phyloP scores from a whole-genome alignment of 2,329 filamentous ascomycete genomes.

The Xylariaceae sp. region DNA sequence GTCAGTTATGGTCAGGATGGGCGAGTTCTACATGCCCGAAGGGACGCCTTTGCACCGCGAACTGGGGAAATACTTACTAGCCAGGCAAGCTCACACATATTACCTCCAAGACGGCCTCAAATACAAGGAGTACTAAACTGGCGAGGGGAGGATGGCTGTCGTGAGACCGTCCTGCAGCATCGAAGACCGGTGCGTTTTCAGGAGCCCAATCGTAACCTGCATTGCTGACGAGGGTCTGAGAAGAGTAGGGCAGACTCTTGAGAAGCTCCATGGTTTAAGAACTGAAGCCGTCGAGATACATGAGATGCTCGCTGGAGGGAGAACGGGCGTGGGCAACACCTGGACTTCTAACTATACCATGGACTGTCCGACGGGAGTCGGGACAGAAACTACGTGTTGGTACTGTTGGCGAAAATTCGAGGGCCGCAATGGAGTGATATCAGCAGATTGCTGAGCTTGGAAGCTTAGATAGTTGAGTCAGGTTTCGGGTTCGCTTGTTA shows the following conservation, averaged over 20 bases:
- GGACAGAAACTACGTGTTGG: background rate
- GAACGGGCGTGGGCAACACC: background rate
- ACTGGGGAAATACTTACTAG: conserved; percentile 43
- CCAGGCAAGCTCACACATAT: conserved; percentile 89
- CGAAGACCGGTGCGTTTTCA: conserved; percentile 36
- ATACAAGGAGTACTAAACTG: conserved; percentile 75
- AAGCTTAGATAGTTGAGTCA: background rate
- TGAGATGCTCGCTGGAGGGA: background rate
- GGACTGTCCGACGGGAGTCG: background rate
- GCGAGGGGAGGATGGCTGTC: conserved; percentile 59
- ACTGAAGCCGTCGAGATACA: background rate
- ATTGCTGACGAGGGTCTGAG: conserved; percentile 41
- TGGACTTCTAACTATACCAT: background rate
- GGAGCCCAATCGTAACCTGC: conserved; percentile 23
- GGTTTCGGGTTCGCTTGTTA: background rate
- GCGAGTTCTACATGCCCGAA: background rate
- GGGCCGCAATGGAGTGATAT: background rate
- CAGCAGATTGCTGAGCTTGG: no score
- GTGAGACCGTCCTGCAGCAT: conserved; percentile 34
- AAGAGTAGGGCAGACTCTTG: conserved; percentile 35
- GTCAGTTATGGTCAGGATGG: conserved; percentile 3
- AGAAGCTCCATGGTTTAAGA: conserved; percentile 29
- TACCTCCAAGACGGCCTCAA: conserved; percentile 59
- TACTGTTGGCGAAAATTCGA: background rate
- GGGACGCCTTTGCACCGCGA: background rate